These are phyloP conservation scores for Verticillium nonalfalfae DNA, from an alignment of 2,329 filamentous ascomycete species.

Conservation along the genomic window DNA sequence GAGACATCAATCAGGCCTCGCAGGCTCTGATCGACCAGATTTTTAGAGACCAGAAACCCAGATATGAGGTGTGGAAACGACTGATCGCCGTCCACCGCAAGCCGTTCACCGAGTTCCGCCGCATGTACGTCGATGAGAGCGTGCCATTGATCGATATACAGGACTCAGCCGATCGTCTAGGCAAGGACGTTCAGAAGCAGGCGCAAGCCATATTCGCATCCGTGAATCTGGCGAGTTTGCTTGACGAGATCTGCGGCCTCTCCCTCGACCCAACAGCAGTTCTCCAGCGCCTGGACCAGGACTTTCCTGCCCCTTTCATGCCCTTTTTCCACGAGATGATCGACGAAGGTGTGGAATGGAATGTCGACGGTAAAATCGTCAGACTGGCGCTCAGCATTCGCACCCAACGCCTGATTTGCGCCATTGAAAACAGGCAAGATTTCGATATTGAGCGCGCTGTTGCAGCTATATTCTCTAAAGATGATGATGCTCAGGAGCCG, in stretches of 20 bases:
- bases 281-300: constrained; percentile 21
- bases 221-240: constrained; percentile 28
- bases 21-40: constrained; percentile 20
- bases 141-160: constrained; percentile 21
- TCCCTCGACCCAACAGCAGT: constrained; percentile 13
- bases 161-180: constrained; percentile 1
- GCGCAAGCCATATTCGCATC: constrained; percentile 15
- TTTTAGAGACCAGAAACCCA: constrained; percentile 9
- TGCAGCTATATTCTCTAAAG: not conserved
- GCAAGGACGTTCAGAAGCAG: not conserved
- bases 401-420: constrained; percentile 25
- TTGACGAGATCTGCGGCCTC: constrained; percentile 14
- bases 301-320: constrained; percentile 22
- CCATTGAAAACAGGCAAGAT: constrained; percentile 10
- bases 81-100: constrained; percentile 8
- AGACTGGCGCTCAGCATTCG: constrained; percentile 27
- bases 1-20: constrained; percentile 18
- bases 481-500: constrained; percentile 10
- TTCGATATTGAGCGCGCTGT: constrained; percentile 5
- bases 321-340: constrained; percentile 6
- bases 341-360: constrained; percentile 2
- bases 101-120: constrained; percentile 17
- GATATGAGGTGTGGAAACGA: not conserved
- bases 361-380: constrained; percentile 11
- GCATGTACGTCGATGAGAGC: constrained; percentile 14